Percentiles rank a stretch among this genome's conserved stretches.
Evolutionary conservation across 2,329 filamentous ascomycete species (phyloP).

Genomic region (Diplodia scrobiculata): DNA sequence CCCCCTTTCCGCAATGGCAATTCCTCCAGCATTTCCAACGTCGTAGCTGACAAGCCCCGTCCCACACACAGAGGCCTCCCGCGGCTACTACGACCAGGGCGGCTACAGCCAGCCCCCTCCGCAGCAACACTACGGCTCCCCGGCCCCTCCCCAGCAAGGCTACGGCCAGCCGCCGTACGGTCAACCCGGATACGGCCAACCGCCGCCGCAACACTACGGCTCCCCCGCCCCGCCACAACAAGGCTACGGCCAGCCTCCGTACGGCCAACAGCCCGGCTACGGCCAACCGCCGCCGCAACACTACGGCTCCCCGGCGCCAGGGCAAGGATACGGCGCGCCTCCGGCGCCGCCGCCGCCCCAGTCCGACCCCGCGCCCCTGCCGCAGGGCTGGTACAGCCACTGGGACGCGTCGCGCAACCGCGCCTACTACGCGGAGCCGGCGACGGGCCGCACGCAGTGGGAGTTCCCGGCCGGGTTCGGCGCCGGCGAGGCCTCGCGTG

Average conservation of each 20-base stretch:
- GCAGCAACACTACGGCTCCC: slow-evolving; percentile 30
- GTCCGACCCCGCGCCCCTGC: slow-evolving; percentile 53
- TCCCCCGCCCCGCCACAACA: slow-evolving; percentile 18
- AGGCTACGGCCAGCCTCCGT: slow-evolving; percentile 36
- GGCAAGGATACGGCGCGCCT: slow-evolving; percentile 32
- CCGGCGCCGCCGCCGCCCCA: slow-evolving; percentile 39
- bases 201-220: slow-evolving; percentile 34
- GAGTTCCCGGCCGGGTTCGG: slow-evolving; percentile 53
- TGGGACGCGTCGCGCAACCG: slow-evolving; percentile 64
- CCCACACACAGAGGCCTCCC: slow-evolving; percentile 19
- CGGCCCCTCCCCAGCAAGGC: slow-evolving; percentile 29
- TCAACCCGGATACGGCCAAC: slow-evolving; percentile 33
- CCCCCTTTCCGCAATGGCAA: neutral
- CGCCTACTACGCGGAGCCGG: slow-evolving; percentile 66
- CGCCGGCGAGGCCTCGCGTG: slow-evolving; percentile 35
- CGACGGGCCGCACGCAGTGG: slow-evolving; percentile 66
- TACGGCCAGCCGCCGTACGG: slow-evolving; percentile 36
- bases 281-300: slow-evolving; percentile 35
- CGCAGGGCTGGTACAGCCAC: slow-evolving; percentile 64
- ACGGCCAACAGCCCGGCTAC: slow-evolving; percentile 31
- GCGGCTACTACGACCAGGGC: slow-evolving; percentile 30
- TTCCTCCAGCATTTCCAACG: neutral
- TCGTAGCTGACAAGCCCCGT: neutral
- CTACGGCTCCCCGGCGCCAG: slow-evolving; percentile 11
- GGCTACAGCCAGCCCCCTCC: slow-evolving; percentile 33